These are phyloP conservation scores for Arthroderma sp. DNA, from an alignment of 2,329 filamentous ascomycete genomes.

Conservation along the genomic window DNA sequence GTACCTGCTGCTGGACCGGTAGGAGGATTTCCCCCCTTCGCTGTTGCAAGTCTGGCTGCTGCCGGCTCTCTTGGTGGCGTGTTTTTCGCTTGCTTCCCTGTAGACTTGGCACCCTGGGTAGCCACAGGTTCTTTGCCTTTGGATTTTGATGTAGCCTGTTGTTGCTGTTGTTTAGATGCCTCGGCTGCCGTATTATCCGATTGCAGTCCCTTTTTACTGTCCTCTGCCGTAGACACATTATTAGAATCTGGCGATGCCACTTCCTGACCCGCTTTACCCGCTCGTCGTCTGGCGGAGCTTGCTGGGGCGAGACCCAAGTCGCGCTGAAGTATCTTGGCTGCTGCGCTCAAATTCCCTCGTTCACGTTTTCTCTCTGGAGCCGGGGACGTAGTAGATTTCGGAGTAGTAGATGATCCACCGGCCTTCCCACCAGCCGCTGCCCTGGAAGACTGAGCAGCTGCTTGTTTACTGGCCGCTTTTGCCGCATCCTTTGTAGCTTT, in stretches of 20 bases:
- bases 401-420: neutral
- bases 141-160: slow-evolving; percentile 5
- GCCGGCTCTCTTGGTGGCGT: slow-evolving; percentile 8
- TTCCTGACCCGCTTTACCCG: slow-evolving; percentile 17
- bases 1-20: slow-evolving; percentile 11
- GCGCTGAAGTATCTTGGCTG: slow-evolving; percentile 47
- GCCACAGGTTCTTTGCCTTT: slow-evolving; percentile 6
- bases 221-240: slow-evolving; percentile 5
- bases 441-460: slow-evolving; percentile 15
- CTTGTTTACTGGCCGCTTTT: slow-evolving; percentile 40
- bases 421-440: slow-evolving; percentile 20
- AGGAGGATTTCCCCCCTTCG: slow-evolving; percentile 13
- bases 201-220: slow-evolving; percentile 6
- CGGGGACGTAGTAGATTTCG: slow-evolving; percentile 13
- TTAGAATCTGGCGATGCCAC: slow-evolving; percentile 3
- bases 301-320: slow-evolving; percentile 44
- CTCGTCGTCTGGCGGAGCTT: slow-evolving; percentile 26
- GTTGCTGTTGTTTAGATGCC: slow-evolving; percentile 1
- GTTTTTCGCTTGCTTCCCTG: slow-evolving; percentile 4
- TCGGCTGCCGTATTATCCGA: neutral
- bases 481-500: slow-evolving; percentile 50
- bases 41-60: slow-evolving; percentile 4
- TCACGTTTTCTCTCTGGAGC: slow-evolving; percentile 39
- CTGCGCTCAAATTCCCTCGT: slow-evolving; percentile 39
- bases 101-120: slow-evolving; percentile 3